A percentile compares a stretch with the other conserved stretches of the same genome.
These are phyloP conservation scores for Quercus alba DNA, from an alignment of 306 rosid species.

Conservation along the genomic window DNA sequence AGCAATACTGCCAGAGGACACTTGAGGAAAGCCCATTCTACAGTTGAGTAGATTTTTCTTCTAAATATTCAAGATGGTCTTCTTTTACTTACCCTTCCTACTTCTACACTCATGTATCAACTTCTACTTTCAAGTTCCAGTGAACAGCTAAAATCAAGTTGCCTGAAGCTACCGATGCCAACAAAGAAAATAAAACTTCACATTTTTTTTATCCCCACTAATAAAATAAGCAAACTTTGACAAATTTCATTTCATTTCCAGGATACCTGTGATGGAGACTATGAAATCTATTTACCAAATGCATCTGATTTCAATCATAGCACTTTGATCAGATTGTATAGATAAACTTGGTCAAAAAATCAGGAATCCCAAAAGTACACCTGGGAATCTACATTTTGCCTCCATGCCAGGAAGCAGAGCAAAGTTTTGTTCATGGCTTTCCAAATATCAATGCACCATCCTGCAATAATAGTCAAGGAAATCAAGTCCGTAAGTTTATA, in stretches of 20 bases:
- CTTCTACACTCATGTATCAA: neutral
- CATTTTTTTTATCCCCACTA: conserved; percentile 8
- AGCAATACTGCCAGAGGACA: conserved; percentile 44
- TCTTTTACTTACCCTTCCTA: conserved; percentile 12
- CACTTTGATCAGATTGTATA: neutral
- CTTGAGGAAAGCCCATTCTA: conserved; percentile 71
- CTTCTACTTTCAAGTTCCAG: conserved; percentile 10
- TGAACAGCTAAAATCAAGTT: conserved; percentile 11
- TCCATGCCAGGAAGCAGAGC: conserved; percentile 1
- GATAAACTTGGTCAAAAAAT: conserved; percentile 2
- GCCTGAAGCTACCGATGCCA: neutral
- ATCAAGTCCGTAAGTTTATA: conserved; percentile 17
- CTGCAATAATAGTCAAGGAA: conserved; percentile 22
- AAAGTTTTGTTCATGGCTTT: neutral
- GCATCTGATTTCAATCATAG: neutral
- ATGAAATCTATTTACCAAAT: neutral
- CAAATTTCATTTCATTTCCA: conserved; percentile 5
- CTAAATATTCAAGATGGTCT: conserved; percentile 15
- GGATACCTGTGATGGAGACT: neutral
- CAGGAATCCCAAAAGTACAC: neutral
- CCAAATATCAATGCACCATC: conserved; percentile 16
- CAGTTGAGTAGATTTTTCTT: conserved; percentile 9
- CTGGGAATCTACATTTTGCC: neutral
- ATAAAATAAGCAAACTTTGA: conserved; percentile 14
- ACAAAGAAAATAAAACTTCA: conserved; percentile 2